Evolutionary conservation across 345 rosid species (phyloP).

Genomic region (Geranium brycei): DNA sequence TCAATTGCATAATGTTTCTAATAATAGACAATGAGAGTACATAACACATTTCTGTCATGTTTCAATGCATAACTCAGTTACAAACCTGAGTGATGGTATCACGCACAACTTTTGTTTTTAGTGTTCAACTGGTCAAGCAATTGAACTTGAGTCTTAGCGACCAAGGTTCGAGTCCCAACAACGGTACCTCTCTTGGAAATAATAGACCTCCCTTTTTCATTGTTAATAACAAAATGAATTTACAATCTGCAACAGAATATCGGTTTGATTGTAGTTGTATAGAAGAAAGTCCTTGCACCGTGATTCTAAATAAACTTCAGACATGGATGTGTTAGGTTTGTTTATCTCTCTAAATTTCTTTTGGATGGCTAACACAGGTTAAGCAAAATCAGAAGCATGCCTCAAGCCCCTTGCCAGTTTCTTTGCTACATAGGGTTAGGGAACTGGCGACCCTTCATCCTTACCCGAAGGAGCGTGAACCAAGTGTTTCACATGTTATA

Average conservation of each 20-base stretch:
- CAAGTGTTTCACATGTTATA: constrained; percentile 8
- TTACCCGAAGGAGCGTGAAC: constrained; percentile 33
- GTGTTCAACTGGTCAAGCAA: too few relatives aligned
- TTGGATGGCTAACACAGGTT: constrained; percentile 31
- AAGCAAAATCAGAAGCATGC: constrained; percentile 24
- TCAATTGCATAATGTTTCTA: background rate
- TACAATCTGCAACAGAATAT: too few relatives aligned
- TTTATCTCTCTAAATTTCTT: background rate
- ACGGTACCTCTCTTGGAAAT: too few relatives aligned
- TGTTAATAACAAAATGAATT: too few relatives aligned
- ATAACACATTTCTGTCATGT: background rate
- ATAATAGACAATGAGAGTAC: background rate
- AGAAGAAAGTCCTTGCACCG: background rate
- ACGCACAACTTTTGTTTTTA: too few relatives aligned
- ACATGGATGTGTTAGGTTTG: background rate
- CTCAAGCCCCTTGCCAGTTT: constrained; percentile 36
- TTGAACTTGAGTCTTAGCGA: too few relatives aligned
- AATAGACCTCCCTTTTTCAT: too few relatives aligned
- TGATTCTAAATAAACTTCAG: background rate
- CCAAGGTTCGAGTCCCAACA: too few relatives aligned
- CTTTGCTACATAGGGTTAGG: constrained; percentile 37
- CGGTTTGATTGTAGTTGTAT: too few relatives aligned
- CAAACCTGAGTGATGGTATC: background rate
- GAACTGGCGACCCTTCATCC: constrained; percentile 71
- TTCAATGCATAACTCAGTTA: too few relatives aligned